Conservation (phyloP, 2,329 filamentous ascomycete species). For the Nigrograna mackinnonii region DNA sequence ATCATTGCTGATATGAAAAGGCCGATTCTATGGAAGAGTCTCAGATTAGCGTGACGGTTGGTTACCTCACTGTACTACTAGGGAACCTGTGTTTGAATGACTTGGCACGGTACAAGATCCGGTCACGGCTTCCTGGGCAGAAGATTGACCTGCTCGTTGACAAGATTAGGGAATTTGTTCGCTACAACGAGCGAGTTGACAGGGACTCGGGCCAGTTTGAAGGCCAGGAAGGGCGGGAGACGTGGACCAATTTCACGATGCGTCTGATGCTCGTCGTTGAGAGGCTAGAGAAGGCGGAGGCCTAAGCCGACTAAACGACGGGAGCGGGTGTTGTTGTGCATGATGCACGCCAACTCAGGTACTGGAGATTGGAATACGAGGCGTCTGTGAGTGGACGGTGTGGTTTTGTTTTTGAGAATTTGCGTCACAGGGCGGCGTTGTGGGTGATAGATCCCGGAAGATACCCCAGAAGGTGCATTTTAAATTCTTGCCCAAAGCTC, state of each 20-base stretch:
- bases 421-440: conserved; percentile 6
- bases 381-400: too few relatives aligned
- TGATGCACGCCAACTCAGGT: too few relatives aligned
- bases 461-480: too few relatives aligned
- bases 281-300: conserved; percentile 40
- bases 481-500: too few relatives aligned
- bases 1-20: too few relatives aligned
- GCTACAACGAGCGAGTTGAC: conserved; percentile 63
- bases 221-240: conserved; percentile 51
- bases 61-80: conserved; percentile 82
- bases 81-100: conserved; percentile 74
- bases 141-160: conserved; percentile 56
- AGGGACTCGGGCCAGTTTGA: conserved; percentile 43
- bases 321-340: background rate
- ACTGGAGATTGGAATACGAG: too few relatives aligned
- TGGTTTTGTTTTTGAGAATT: background rate
- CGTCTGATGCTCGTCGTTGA: conserved; percentile 58
- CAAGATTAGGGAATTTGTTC: conserved; percentile 65
- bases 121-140: conserved; percentile 46
- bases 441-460: too few relatives aligned
- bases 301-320: conserved; percentile 1
- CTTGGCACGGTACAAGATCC: conserved; percentile 48
- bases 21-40: conserved; percentile 67
- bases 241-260: conserved; percentile 55
- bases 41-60: conserved; percentile 79